These are phyloP conservation scores for Aspergillus piperis DNA, from an alignment of 2,329 filamentous ascomycete species.

Conservation along the genomic window DNA sequence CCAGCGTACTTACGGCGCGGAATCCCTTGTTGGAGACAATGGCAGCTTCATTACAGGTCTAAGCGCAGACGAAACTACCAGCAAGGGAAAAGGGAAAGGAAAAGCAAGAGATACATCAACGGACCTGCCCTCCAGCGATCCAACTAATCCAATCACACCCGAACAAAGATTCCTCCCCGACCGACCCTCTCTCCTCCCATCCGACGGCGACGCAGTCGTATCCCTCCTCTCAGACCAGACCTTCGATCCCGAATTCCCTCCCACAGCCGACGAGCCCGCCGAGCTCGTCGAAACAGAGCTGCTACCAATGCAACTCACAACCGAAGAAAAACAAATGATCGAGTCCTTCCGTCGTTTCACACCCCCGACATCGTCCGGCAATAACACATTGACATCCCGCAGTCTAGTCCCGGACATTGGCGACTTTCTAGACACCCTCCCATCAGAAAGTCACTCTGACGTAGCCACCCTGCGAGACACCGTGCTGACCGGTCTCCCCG, in stretches of 20 bases:
- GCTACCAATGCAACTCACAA: constrained; percentile 24
- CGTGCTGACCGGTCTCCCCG: constrained; percentile 33
- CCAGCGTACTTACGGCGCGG: constrained; percentile 18
- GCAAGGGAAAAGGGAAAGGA: constrained; percentile 22
- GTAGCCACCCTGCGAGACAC: constrained; percentile 29
- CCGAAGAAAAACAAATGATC: constrained; percentile 31
- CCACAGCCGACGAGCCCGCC: constrained; percentile 26
- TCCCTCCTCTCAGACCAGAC: constrained; percentile 38
- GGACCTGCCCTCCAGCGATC: neutral
- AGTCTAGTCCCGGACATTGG: constrained; percentile 40
- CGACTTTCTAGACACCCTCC: constrained; percentile 31
- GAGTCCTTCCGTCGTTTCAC: constrained; percentile 35
- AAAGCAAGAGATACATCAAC: constrained; percentile 11
- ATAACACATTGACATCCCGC: constrained; percentile 24
- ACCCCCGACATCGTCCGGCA: constrained; percentile 2
- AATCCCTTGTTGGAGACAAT: neutral
- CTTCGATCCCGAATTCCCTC: constrained; percentile 34
- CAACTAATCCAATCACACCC: neutral
- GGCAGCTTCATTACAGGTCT: neutral
- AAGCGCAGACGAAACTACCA: neutral
- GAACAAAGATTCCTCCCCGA: neutral
- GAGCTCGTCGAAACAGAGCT: constrained; percentile 26
- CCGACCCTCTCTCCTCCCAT: constrained; percentile 10
- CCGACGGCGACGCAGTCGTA: constrained; percentile 47
- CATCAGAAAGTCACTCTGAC: constrained; percentile 13